A percentile compares a stretch with the other conserved stretches of the same genome.
Evolutionary conservation across 1,139 yeast genomes (phyloP).

Genomic region (Candida pseudoviswanathii): DNA sequence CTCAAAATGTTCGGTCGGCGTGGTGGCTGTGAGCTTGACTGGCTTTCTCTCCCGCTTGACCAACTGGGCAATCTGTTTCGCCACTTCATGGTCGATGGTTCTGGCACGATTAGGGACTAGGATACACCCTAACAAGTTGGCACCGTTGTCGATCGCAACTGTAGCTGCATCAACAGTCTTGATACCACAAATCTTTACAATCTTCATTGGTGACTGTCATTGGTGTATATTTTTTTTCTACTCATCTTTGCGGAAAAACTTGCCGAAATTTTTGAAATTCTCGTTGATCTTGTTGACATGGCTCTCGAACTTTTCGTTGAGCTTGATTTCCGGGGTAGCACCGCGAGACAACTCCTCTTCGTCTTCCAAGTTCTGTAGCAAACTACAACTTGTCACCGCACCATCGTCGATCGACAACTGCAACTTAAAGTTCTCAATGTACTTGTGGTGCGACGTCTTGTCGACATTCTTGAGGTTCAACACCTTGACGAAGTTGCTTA

Average conservation of each 20-base stretch:
- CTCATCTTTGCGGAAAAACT: slow-evolving; percentile 55
- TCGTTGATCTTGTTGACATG: slow-evolving; percentile 62
- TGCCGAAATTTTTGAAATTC: slow-evolving; percentile 58
- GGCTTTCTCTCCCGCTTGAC: slow-evolving; percentile 25
- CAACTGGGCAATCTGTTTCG: slow-evolving; percentile 51
- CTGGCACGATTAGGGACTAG: slow-evolving; percentile 81
- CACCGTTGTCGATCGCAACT: slow-evolving; percentile 67
- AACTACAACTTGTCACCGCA: slow-evolving; percentile 42
- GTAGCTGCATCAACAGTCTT: slow-evolving; percentile 67
- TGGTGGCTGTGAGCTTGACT: not conserved
- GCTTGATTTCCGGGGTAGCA: slow-evolving; percentile 29
- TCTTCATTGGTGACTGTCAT: slow-evolving; percentile 6
- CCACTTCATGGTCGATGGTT: slow-evolving; percentile 60
- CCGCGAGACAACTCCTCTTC: slow-evolving; percentile 16
- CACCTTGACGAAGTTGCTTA: slow-evolving; percentile 64
- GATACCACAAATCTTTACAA: slow-evolving; percentile 84
- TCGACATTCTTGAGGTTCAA: slow-evolving; percentile 63
- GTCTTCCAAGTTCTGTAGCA: slow-evolving; percentile 30
- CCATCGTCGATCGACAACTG: slow-evolving; percentile 53
- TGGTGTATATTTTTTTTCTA: slow-evolving; percentile 8
- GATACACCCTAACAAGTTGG: slow-evolving; percentile 81
- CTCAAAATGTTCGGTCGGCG: slow-evolving; percentile 37
- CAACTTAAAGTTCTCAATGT: slow-evolving; percentile 60
- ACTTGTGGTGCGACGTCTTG: slow-evolving; percentile 49
- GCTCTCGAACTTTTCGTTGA: slow-evolving; percentile 56